Evolutionary conservation across 768 basidiomycete species (phyloP).

Genomic region (Phylloporus sp.): DNA sequence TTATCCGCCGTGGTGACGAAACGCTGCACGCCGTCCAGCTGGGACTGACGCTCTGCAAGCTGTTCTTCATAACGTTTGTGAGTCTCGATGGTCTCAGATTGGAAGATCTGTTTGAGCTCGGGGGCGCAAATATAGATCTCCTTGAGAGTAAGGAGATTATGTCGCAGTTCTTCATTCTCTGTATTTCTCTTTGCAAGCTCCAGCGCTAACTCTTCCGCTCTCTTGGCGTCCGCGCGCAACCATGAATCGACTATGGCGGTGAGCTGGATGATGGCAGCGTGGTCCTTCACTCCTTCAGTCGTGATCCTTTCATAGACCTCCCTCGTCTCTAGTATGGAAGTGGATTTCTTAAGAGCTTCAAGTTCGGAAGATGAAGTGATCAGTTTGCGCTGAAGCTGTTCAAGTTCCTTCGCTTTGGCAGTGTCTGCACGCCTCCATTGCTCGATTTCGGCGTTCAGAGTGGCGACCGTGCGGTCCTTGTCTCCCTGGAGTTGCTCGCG

Average conservation of each 20-base stretch:
- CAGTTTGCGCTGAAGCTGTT: neutral
- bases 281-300: neutral
- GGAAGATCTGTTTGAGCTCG: slow-evolving; percentile 9
- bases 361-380: too few relatives aligned
- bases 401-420: neutral
- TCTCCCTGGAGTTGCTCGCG: neutral
- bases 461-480: neutral
- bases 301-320: neutral
- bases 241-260: slow-evolving; percentile 5
- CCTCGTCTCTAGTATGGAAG: neutral
- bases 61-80: slow-evolving; percentile 1
- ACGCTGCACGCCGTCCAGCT: neutral
- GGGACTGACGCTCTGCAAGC: slow-evolving; percentile 1
- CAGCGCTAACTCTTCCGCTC: neutral
- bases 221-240: slow-evolving; percentile 4
- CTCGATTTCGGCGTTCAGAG: slow-evolving; percentile 1
- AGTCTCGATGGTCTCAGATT: slow-evolving; percentile 7
- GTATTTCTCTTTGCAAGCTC: slow-evolving; percentile 4
- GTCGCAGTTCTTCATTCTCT: slow-evolving; percentile 9
- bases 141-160: neutral
- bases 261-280: slow-evolving; percentile 4
- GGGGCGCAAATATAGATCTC: slow-evolving; percentile 8
- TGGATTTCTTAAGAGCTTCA: neutral
- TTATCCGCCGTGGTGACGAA: slow-evolving; percentile 6
- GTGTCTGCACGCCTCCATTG: neutral